Conservation (phyloP, 1,284 basidiomycete genomes). For the Rhizoctonia solani region DNA sequence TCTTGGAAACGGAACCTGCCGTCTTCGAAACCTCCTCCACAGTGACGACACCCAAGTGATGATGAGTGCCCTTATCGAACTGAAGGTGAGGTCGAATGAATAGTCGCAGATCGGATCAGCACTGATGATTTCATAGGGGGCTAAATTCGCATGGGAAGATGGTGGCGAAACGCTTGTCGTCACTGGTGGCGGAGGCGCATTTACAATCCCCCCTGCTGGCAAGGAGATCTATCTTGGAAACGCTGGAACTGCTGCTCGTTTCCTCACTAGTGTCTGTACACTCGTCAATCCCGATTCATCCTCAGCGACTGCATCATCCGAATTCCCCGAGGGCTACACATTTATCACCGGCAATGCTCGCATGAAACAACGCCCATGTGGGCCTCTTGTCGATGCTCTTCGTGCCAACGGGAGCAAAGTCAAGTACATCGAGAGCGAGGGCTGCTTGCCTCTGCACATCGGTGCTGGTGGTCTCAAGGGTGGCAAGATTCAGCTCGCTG, state of each 20-base stretch:
- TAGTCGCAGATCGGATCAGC: conserved; percentile 16
- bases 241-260: conserved; percentile 96
- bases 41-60: conserved; percentile 99
- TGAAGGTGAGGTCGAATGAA: conserved; percentile 63
- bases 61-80: conserved; percentile 90
- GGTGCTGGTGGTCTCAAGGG: conserved; percentile 84
- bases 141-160: conserved; percentile 90
- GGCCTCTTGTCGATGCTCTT: conserved; percentile 93
- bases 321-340: conserved; percentile 54
- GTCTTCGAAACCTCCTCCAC: conserved; percentile 88
- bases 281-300: conserved; percentile 56
- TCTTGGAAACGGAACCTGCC: conserved; percentile 85
- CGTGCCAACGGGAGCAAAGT: conserved; percentile 80
- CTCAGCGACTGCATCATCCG: conserved; percentile 49
- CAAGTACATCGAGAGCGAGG: conserved; percentile 76
- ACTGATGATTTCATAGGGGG: conserved; percentile 61
- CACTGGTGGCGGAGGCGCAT: conserved; percentile 78
- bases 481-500: conserved; percentile 84
- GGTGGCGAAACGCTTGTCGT: conserved; percentile 92
- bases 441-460: conserved; percentile 90
- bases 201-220: conserved; percentile 75
- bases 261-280: conserved; percentile 95
- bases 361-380: conserved; percentile 97
- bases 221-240: conserved; percentile 96
- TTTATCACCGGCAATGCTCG: conserved; percentile 95